Conservation (phyloP, 1,284 basidiomycete species). For the Takashimella tepidaria region DNA sequence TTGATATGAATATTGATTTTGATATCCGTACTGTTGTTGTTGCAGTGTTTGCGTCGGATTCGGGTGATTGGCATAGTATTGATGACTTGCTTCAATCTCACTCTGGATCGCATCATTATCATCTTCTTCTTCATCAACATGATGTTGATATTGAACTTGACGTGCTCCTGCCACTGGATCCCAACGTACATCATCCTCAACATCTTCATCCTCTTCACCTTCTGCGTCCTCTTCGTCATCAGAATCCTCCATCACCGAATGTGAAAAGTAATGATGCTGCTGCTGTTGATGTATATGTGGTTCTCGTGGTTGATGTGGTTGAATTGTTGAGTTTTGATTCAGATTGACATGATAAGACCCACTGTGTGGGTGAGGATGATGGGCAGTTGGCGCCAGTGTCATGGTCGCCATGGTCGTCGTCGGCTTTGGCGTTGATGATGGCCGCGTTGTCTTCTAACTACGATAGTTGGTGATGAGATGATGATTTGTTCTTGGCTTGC, state of each 20-base stretch:
- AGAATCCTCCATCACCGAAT: slow-evolving; percentile 33
- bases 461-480: too few species aligned
- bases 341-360: too few species aligned
- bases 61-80: neutral
- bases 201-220: slow-evolving; percentile 11
- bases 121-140: slow-evolving; percentile 52
- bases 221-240: slow-evolving; percentile 17
- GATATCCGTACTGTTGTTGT: slow-evolving; percentile 10
- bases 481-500: too few species aligned
- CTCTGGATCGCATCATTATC: slow-evolving; percentile 48
- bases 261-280: slow-evolving; percentile 16
- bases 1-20: slow-evolving; percentile 11
- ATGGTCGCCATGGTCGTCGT: neutral
- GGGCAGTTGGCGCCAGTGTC: neutral
- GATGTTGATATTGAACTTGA: neutral
- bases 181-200: slow-evolving; percentile 53
- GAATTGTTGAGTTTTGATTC: neutral
- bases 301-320: neutral
- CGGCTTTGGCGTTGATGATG: too few species aligned
- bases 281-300: slow-evolving; percentile 1
- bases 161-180: slow-evolving; percentile 27
- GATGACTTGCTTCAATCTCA: slow-evolving; percentile 6
- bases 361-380: neutral
- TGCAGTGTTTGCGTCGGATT: neutral
- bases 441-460: too few species aligned